Evolutionary conservation across 176 grass and related monocot species (phyloP), one percentile per base, ranked within the genome.

Genomic region (Musa beccarii): DNA sequence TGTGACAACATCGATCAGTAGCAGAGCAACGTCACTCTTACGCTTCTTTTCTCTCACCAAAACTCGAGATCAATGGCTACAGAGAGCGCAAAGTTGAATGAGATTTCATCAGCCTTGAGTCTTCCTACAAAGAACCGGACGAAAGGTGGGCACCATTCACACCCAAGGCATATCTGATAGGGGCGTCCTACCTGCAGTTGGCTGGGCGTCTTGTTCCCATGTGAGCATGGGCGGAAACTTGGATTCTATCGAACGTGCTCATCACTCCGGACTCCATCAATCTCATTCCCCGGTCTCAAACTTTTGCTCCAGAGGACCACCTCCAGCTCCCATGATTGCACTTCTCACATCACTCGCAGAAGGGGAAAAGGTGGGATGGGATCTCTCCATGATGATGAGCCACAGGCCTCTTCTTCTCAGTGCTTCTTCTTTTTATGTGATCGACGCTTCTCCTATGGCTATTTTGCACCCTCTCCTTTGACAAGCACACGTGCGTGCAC

Each of bases 181-280:
- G 49, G 34, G 66, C 66, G 49, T 10, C 66, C 66, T 49, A 50
- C 43, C 66, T 50, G 29, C 34, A 50, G 43, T 69, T 10, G 66
- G 66, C 66, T 49, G 66, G 66, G 66, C 15, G 49, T 10, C 34
- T 69, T 69, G 66, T 49, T 69, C 34, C 66, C 66, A 69, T 69
- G 66, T 20, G 66, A 69, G 66, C 28, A 67, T 49, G 28, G 66
- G 66, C 34, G 34, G 34, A 3, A 43, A 43, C 29, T 43, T 9
- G 66, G 28, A 28, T 50, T 69, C 63, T 23, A 19, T 21, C 63
- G 24, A 25, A 22, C 63, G 1, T 24, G 11, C 10, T 28, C 63
- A 12, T 11, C 63, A 20, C 63, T 22, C 10, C 21, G 61, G 61
- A 25, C 66, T 23, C 61, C 61, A 25, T 63, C 61, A 19, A 23